These are phyloP conservation scores for Clonostachys chloroleuca DNA, from an alignment of 2,329 filamentous ascomycete species.

Conservation along the genomic window DNA sequence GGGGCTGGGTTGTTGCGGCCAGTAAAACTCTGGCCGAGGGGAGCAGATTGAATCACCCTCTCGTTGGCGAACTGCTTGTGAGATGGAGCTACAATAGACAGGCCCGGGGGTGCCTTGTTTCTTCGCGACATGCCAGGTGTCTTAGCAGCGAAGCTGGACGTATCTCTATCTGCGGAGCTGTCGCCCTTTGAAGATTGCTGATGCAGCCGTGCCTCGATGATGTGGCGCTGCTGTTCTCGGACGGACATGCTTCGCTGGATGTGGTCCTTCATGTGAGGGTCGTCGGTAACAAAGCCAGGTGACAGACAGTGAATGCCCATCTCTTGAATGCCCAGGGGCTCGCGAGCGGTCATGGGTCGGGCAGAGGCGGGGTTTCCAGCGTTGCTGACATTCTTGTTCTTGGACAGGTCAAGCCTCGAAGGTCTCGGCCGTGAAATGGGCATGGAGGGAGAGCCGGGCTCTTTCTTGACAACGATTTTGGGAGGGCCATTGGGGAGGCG, in stretches of 20 bases:
- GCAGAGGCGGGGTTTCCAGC: constrained; percentile 55
- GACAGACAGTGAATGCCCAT: constrained; percentile 92
- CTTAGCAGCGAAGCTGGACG: constrained; percentile 52
- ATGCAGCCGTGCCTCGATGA: constrained; percentile 88
- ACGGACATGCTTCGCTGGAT: constrained; percentile 91
- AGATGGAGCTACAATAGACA: constrained; percentile 92
- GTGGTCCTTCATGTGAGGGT: constrained; percentile 95
- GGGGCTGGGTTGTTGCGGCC: constrained; percentile 78
- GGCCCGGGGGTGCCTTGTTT: constrained; percentile 78
- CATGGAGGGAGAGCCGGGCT: constrained; percentile 83
- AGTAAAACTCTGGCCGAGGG: constrained; percentile 91
- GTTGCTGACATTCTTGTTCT: constrained; percentile 42
- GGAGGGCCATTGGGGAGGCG: constrained; percentile 54
- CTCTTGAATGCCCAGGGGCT: constrained; percentile 81
- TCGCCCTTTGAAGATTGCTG: constrained; percentile 81
- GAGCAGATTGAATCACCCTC: constrained; percentile 93
- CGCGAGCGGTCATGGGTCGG: constrained; percentile 74
- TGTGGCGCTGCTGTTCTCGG: constrained; percentile 86
- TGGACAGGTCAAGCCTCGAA: constrained; percentile 73
- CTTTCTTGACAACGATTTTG: constrained; percentile 94
- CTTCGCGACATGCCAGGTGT: constrained; percentile 70
- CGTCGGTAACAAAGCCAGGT: constrained; percentile 91
- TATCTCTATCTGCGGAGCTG: constrained; percentile 53
- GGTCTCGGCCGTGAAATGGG: constrained; percentile 70
- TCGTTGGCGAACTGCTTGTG: constrained; percentile 91